phyloP scores from a whole-genome alignment of 495 filamentous ascomycete species.

The Aspergillus heteromorphus region DNA sequence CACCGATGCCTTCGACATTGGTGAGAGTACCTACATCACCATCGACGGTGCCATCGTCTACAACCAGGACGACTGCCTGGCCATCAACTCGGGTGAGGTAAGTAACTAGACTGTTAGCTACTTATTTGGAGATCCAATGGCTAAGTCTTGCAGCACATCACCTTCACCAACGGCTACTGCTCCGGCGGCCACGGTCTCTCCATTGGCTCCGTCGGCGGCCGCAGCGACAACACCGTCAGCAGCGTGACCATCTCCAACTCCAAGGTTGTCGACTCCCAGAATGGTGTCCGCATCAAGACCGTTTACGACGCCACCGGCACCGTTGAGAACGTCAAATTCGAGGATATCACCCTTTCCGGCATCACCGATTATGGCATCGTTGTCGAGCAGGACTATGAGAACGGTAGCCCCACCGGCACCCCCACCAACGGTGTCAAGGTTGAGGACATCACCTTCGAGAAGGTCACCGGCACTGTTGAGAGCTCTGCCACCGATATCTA shows the following conservation, averaged over 20 bases:
- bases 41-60: conserved; percentile 53
- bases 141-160: conserved; percentile 30
- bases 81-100: conserved; percentile 53
- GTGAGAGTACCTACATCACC: conserved; percentile 44
- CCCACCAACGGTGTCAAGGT: conserved; percentile 58
- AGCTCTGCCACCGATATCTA: conserved; percentile 41
- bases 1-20: conserved; percentile 65
- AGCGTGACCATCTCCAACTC: conserved; percentile 51
- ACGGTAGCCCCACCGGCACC: conserved; percentile 52
- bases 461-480: conserved; percentile 44
- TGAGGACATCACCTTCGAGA: conserved; percentile 45
- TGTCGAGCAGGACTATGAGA: conserved; percentile 65
- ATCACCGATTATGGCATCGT: conserved; percentile 57
- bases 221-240: conserved; percentile 52
- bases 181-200: conserved; percentile 59
- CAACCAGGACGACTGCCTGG: conserved; percentile 65
- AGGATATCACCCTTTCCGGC: conserved; percentile 50
- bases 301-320: conserved; percentile 49
- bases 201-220: conserved; percentile 62
- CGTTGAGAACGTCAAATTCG: conserved; percentile 55
- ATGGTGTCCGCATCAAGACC: conserved; percentile 57
- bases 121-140: no score
- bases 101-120: background rate
- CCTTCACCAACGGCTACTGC: conserved; percentile 48
- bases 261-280: conserved; percentile 44